phyloP scores from a whole-genome alignment of 2,329 filamentous ascomycete species.

The Geosmithia flava region DNA sequence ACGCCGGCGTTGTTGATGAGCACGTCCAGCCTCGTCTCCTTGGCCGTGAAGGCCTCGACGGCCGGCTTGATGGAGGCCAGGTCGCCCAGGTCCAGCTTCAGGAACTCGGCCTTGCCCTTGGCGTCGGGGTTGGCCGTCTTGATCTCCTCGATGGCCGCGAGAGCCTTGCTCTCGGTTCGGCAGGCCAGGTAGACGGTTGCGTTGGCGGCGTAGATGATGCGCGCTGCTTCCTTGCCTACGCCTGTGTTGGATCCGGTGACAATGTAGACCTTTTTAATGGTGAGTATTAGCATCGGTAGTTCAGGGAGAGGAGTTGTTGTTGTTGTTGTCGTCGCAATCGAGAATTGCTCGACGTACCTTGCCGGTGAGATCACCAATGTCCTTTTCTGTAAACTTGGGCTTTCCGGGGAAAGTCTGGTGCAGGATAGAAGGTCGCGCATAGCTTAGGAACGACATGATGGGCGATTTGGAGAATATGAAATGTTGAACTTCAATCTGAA shows the following conservation, averaged over 20 bases:
- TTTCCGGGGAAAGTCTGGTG: slow-evolving; percentile 15
- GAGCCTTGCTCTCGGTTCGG: slow-evolving; percentile 27
- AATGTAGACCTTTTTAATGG: slow-evolving; percentile 36
- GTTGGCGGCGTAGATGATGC: slow-evolving; percentile 37
- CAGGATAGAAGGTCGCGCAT: background rate
- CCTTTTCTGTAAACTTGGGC: slow-evolving; percentile 27
- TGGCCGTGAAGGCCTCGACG: slow-evolving; percentile 10
- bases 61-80: slow-evolving; percentile 15
- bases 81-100: slow-evolving; percentile 25
- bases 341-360: too few relatives aligned
- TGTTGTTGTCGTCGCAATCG: too few relatives aligned
- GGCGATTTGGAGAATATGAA: too few relatives aligned
- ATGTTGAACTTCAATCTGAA: too few relatives aligned
- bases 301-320: too few relatives aligned
- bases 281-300: too few relatives aligned
- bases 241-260: slow-evolving; percentile 26
- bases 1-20: slow-evolving; percentile 28
- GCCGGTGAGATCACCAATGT: slow-evolving; percentile 25
- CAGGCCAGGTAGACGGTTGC: slow-evolving; percentile 39
- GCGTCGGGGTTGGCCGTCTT: slow-evolving; percentile 14
- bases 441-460: background rate
- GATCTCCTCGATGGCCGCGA: slow-evolving; percentile 26
- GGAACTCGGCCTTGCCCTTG: slow-evolving; percentile 22
- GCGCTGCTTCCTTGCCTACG: slow-evolving; percentile 35
- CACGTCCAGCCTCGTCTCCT: slow-evolving; percentile 17